phyloP scores from a whole-genome alignment of 2,329 filamentous ascomycete species.

The Penicillium sp. region DNA sequence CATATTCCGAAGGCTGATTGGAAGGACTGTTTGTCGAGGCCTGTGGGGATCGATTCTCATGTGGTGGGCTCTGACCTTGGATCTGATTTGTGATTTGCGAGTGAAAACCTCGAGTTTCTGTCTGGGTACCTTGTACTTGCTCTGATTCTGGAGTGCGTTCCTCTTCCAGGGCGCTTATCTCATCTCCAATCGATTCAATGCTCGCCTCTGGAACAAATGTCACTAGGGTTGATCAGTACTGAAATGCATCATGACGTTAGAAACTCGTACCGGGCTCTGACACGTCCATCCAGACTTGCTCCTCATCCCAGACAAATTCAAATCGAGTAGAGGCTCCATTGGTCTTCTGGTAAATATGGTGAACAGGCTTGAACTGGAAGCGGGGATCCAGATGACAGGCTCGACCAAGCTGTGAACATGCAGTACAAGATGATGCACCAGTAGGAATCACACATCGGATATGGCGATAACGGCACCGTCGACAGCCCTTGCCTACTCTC shows the following conservation, averaged over 20 bases:
- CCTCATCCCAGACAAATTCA: constrained; percentile 32
- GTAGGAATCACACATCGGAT: constrained; percentile 33
- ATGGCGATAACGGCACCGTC: constrained; percentile 38
- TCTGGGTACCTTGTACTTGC: not conserved
- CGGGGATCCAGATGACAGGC: constrained; percentile 34
- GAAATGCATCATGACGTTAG: not conserved
- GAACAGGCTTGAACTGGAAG: constrained; percentile 36
- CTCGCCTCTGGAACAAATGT: constrained; percentile 29
- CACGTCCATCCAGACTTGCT: constrained; percentile 35
- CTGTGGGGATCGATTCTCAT: not conserved
- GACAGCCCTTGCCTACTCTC: constrained; percentile 37
- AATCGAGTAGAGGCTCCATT: constrained; percentile 28
- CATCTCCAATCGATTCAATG: constrained; percentile 16
- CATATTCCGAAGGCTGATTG: constrained; percentile 10
- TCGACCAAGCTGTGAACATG: constrained; percentile 31
- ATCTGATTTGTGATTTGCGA: not conserved
- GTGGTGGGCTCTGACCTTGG: not conserved
- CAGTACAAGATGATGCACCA: constrained; percentile 31
- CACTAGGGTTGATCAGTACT: constrained; percentile 16
- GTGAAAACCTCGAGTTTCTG: not conserved
- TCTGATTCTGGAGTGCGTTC: not conserved
- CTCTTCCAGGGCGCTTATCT: not conserved
- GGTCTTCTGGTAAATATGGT: constrained; percentile 36
- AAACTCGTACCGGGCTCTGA: constrained; percentile 26
- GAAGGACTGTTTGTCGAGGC: constrained; percentile 11